A percentile compares a stretch with the other conserved stretches of the same genome.
Conservation (phyloP, 306 rosid species). For the Castanopsis chinensis region DNA sequence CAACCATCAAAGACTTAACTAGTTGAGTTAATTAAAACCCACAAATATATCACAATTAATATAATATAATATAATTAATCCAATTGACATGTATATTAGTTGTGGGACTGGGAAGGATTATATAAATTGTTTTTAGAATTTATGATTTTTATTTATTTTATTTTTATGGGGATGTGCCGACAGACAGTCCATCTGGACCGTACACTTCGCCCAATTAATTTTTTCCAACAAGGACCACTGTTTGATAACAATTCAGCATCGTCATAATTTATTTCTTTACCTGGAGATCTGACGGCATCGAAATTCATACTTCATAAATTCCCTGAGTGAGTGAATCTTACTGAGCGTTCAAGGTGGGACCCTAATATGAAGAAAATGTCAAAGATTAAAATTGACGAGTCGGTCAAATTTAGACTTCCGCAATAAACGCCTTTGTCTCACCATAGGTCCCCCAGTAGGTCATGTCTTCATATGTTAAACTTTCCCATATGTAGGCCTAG, state of each 20-base stretch:
- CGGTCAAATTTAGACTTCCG: not conserved
- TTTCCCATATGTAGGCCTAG: slow-evolving; percentile 11
- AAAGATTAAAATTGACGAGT: not conserved
- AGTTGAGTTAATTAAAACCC: no score
- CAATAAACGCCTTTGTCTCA: not conserved
- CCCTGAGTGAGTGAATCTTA: not conserved
- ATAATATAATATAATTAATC: no score
- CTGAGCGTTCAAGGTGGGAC: not conserved
- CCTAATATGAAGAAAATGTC: not conserved
- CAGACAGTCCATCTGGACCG: slow-evolving; percentile 1
- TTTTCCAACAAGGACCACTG: not conserved
- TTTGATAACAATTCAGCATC: no score
- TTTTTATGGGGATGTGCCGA: no score
- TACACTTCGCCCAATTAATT: not conserved
- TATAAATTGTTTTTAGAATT: no score
- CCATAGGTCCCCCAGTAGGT: not conserved
- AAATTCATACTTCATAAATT: not conserved
- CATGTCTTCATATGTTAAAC: not conserved
- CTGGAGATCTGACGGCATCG: not conserved
- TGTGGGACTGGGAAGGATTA: no score
- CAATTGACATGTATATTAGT: no score
- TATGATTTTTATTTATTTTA: no score
- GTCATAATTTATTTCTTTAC: not conserved
- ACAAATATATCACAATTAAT: no score
- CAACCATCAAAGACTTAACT: no score